These are phyloP conservation scores for Haplosporangium sp. DNA, from an alignment of 371 early-diverging fungal species.

Conservation along the genomic window DNA sequence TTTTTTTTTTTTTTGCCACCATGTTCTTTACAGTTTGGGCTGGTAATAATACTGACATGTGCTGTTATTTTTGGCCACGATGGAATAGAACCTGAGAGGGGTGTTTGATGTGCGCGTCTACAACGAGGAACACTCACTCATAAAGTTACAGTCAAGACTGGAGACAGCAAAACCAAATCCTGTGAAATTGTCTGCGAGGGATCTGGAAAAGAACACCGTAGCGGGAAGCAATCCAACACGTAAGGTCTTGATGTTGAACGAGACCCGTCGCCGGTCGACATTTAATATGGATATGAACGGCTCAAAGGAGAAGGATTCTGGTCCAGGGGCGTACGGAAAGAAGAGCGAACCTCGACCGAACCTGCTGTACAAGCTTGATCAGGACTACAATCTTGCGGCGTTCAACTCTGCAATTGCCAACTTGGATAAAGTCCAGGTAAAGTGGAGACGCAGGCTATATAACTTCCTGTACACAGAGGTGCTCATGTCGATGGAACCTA, in stretches of 20 bases:
- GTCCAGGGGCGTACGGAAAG: neutral
- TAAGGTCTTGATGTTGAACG: conserved; percentile 35
- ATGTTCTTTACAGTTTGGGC: neutral
- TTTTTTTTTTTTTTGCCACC: conserved; percentile 14
- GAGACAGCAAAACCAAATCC: conserved; percentile 42
- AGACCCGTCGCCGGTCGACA: conserved; percentile 33
- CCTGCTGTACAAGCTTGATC: conserved; percentile 16
- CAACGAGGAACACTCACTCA: conserved; percentile 44
- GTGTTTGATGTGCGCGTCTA: conserved; percentile 45
- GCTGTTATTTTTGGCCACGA: neutral
- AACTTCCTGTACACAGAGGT: conserved; percentile 55
- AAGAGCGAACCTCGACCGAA: conserved; percentile 2
- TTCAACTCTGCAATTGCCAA: conserved; percentile 50
- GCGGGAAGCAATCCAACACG: conserved; percentile 5
- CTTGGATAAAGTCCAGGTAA: conserved; percentile 21
- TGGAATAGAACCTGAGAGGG: conserved; percentile 35
- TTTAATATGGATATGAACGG: conserved; percentile 12
- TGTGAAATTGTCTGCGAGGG: conserved; percentile 43
- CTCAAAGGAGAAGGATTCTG: neutral
- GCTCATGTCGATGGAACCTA: conserved; percentile 49
- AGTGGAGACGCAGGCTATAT: conserved; percentile 29
- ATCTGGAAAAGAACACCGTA: conserved; percentile 24
- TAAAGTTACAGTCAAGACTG: conserved; percentile 37
- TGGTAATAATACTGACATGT: conserved; percentile 28
- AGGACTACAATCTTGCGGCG: conserved; percentile 40